Evolutionary conservation across 306 rosid genomes (phyloP), one percentile per base, ranked within the genome.

Genomic region (Prosopis cineraria): DNA sequence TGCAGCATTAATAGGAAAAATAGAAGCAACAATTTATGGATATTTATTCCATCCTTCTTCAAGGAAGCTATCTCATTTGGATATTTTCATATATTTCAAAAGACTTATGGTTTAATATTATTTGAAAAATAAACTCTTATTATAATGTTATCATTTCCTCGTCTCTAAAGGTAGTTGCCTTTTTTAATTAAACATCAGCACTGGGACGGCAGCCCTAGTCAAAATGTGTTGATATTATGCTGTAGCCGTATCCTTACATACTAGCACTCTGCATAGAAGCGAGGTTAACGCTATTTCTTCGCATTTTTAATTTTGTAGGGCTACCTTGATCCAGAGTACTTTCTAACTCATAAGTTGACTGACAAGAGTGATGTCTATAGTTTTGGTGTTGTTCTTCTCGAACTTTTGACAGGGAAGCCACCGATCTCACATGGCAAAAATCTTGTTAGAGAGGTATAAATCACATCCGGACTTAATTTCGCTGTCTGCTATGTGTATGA

Each of bases 351-450:
- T 83, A 91, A 91, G 78, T 75, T 94, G 72, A 94, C 98, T 0
- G 98, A 94, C 79, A 94, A 94, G 87, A 94, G 98, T 65, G 98
- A 94, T 72, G 98, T 94, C 80, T 94, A 94, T 78, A 94, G 98
- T 83, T 91, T 94, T 7, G 98, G 99, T 53, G 96, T 96, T 44
- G 99, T 96, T 14, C 83, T 96, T 63, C 79, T 96, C 8, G 99
- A 96, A 82, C 87, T 96, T 81, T 39, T 96, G 81, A 96, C 98
- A 0, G 98, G 99, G 67, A 93, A 79, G 91, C 99, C 87, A 7
- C 97, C 99, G 50, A 96, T 96, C 82, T 86, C 91, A 63, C 97
- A 81, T 40, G 98, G 99, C 12, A 96, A 96, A 84, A 96, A 96
- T 80, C 89, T 96, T 78, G 97, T 96, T 71, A 87, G 99, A 79